A percentile compares a stretch with the other conserved stretches of the same genome.
phyloP scores from a whole-genome alignment of 2,329 filamentous ascomycete species.

The Mycocentrospora acerina region DNA sequence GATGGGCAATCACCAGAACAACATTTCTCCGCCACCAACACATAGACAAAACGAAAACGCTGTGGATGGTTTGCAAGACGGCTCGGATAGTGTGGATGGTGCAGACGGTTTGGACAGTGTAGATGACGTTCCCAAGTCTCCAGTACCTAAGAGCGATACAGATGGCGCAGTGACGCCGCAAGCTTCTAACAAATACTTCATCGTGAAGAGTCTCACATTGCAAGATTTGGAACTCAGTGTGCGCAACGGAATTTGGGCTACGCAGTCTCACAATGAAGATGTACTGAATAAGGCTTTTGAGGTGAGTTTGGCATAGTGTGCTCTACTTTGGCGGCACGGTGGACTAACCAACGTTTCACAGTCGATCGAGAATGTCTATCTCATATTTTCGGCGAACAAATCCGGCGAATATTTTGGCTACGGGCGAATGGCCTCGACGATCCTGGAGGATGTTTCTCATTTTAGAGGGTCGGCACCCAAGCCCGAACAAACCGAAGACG shows the following conservation, averaged over 20 bases:
- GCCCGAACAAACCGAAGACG: conserved; percentile 55
- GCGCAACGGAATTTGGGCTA: conserved; percentile 88
- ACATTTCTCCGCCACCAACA: conserved; percentile 27
- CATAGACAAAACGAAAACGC: conserved; percentile 18
- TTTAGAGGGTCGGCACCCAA: conserved; percentile 58
- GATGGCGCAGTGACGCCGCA: conserved; percentile 23
- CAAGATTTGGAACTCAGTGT: conserved; percentile 89
- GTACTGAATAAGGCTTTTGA: conserved; percentile 78
- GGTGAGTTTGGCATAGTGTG: conserved; percentile 51
- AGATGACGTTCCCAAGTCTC: conserved; percentile 8
- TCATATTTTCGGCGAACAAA: conserved; percentile 96
- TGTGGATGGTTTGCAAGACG: conserved; percentile 10
- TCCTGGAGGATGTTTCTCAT: conserved; percentile 68
- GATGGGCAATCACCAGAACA: conserved; percentile 28
- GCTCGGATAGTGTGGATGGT: no score
- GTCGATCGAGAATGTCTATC: conserved; percentile 79
- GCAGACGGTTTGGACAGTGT: no score
- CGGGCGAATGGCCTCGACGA: conserved; percentile 83
- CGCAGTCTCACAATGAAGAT: conserved; percentile 91
- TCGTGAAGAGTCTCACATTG: conserved; percentile 88
- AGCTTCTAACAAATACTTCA: conserved; percentile 77
- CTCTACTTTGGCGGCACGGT: neutral
- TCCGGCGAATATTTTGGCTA: conserved; percentile 97
- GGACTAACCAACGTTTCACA: conserved; percentile 42
- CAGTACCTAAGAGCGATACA: neutral